A percentile compares a stretch with the other conserved stretches of the same genome.
These are phyloP conservation scores for Hypoxylon lenormandii DNA, from an alignment of 495 filamentous ascomycete species.

Conservation along the genomic window DNA sequence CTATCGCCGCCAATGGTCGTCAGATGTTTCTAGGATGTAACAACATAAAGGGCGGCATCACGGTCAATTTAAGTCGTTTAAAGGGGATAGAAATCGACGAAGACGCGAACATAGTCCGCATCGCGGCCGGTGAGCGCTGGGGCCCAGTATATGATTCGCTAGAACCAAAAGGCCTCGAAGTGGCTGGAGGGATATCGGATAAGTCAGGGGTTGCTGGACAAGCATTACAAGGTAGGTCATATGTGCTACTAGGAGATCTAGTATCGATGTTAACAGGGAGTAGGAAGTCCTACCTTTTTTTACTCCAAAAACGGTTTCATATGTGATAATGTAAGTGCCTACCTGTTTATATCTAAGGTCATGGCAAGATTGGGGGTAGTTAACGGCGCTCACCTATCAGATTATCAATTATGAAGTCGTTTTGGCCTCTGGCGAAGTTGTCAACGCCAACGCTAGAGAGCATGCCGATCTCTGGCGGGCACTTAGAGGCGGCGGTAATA, in stretches of 20 bases:
- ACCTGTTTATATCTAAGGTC: neutral
- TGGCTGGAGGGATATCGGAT: neutral
- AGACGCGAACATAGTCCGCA: neutral
- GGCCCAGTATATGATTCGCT: neutral
- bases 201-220: neutral
- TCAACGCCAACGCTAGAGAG: constrained; percentile 54
- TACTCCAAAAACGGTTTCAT: neutral
- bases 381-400: constrained; percentile 18
- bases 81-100: neutral
- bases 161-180: neutral
- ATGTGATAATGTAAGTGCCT: neutral
- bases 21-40: neutral
- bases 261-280: neutral
- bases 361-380: neutral
- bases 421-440: constrained; percentile 59
- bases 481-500: constrained; percentile 68
- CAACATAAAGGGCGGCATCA: neutral
- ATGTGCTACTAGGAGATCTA: neutral
- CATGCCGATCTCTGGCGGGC: constrained; percentile 68
- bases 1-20: neutral
- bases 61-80: neutral
- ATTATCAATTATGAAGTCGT: constrained; percentile 64
- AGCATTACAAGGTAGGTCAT: neutral
- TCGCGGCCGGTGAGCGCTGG: neutral
- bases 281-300: neutral